These are phyloP conservation scores for Wickerhamiella lipophila DNA, from an alignment of 805 yeast genomes.

Conservation along the genomic window DNA sequence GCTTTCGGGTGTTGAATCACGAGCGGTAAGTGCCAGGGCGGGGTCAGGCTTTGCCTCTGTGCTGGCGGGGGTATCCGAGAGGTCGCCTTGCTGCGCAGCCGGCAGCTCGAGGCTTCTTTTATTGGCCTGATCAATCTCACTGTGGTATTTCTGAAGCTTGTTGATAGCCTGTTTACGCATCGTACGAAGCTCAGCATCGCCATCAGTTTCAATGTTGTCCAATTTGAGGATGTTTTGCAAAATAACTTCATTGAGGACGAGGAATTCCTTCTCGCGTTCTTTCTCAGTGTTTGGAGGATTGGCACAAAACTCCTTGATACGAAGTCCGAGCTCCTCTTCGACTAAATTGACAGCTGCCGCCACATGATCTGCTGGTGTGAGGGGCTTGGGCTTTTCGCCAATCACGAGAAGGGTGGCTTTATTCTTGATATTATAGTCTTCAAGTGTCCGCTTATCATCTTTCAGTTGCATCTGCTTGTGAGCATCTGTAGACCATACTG, in stretches of 20 bases:
- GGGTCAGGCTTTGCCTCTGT: too few relatives aligned
- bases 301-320: slow-evolving; percentile 19
- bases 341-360: slow-evolving; percentile 20
- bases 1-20: slow-evolving; percentile 1
- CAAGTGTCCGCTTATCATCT: slow-evolving; percentile 16
- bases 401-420: slow-evolving; percentile 20
- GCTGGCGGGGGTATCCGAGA: too few relatives aligned
- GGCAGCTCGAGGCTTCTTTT: background rate
- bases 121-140: slow-evolving; percentile 22
- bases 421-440: slow-evolving; percentile 18
- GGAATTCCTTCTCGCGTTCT: slow-evolving; percentile 24
- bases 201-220: slow-evolving; percentile 28
- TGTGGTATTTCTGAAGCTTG: slow-evolving; percentile 25
- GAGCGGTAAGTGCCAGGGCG: too few relatives aligned
- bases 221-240: slow-evolving; percentile 27
- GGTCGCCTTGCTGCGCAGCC: background rate
- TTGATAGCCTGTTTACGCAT: slow-evolving; percentile 27
- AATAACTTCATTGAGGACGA: slow-evolving; percentile 26
- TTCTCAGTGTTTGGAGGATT: slow-evolving; percentile 19
- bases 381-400: slow-evolving; percentile 5
- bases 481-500: slow-evolving; percentile 16
- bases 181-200: slow-evolving; percentile 25
- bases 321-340: slow-evolving; percentile 22
- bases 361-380: slow-evolving; percentile 1
- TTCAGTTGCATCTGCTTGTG: slow-evolving; percentile 17